Evolutionary conservation across 805 yeast genomes (phyloP), one percentile per base, ranked within the genome.

Genomic region (Debaryomyces tyrocola): DNA sequence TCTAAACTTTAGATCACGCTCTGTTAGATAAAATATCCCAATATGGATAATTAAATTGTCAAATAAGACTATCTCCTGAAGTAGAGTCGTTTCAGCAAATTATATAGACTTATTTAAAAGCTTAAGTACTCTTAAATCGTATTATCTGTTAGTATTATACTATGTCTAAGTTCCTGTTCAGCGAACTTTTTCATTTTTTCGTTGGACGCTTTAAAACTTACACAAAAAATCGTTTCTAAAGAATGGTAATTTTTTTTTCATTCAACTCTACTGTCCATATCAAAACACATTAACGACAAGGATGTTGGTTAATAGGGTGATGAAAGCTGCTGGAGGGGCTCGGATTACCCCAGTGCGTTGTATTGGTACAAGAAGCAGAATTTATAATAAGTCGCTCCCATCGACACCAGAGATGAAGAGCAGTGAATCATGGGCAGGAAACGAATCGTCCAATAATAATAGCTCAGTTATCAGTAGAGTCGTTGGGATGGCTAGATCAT

Each of bases 341-440:
- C 42, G 42, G 7, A 2, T n/a, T 6, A 39, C 27, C 18, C 24
- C 20, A 18, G 20, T n/a, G 14, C 28, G 42, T 21, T 21, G 10
- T 27, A n/a, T 39, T 6, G 17, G 34, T 14, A 31, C 7, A n/a
- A 14, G 12, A 37, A 37, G 31, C 35, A 46, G 27, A 38, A 48
- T 37, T 49, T 57, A 31, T 31, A 31, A 31, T 31, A 31, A 31
- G 11, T 31, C 34, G 34, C 17, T 31, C 14, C 71, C 70, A 3
- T 65, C 72, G 4, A 53, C 59, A 9, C 60, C 63, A 17, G 69
- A 63, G 40, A 66, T 68, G 73, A 64, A 60, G 51, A 52, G 63
- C 31, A 41, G 49, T 12, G 52, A 54, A 20, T 54, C 66, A 27
- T 70, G 75, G 75, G 41, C 47, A 14, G 55, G 54, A 21, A 49